These are phyloP conservation scores for Suillus sp. DNA, from an alignment of 768 basidiomycete species.

Conservation along the genomic window DNA sequence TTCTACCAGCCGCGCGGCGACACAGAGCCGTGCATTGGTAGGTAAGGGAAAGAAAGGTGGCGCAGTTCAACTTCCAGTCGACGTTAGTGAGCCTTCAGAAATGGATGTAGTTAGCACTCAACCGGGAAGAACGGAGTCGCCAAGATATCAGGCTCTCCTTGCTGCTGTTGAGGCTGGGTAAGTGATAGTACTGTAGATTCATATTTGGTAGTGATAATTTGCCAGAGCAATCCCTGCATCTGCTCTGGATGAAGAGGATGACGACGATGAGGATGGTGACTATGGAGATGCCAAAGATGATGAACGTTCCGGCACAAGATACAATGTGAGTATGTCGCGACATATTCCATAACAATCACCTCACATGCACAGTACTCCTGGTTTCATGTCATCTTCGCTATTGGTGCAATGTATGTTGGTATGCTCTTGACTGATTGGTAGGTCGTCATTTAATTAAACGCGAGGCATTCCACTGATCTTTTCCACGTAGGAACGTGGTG, in stretches of 20 bases:
- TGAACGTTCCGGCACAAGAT: slow-evolving; percentile 90
- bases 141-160: slow-evolving; percentile 89
- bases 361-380: slow-evolving; percentile 75
- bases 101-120: slow-evolving; percentile 79
- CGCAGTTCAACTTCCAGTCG: slow-evolving; percentile 62
- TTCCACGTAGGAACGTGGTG: slow-evolving; percentile 65
- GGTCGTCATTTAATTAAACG: slow-evolving; percentile 32
- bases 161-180: slow-evolving; percentile 97
- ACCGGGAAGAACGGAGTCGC: slow-evolving; percentile 80
- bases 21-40: slow-evolving; percentile 88
- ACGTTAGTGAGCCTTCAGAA: slow-evolving; percentile 62
- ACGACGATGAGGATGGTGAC: slow-evolving; percentile 73
- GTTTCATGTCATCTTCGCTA: slow-evolving; percentile 98
- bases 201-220: slow-evolving; percentile 8
- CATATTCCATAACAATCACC: not conserved
- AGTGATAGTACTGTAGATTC: slow-evolving; percentile 21
- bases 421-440: slow-evolving; percentile 98
- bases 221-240: slow-evolving; percentile 88
- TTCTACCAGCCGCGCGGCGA: slow-evolving; percentile 94
- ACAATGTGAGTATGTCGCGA: slow-evolving; percentile 65
- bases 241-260: slow-evolving; percentile 74
- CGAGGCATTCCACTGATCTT: slow-evolving; percentile 11
- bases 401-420: slow-evolving; percentile 97
- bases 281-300: slow-evolving; percentile 83
- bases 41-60: slow-evolving; percentile 69